Evolutionary conservation across 2,329 filamentous ascomycete species (phyloP), one percentile per base, ranked within the genome.

Genomic region (Pseudocercospora pini-densiflorae): DNA sequence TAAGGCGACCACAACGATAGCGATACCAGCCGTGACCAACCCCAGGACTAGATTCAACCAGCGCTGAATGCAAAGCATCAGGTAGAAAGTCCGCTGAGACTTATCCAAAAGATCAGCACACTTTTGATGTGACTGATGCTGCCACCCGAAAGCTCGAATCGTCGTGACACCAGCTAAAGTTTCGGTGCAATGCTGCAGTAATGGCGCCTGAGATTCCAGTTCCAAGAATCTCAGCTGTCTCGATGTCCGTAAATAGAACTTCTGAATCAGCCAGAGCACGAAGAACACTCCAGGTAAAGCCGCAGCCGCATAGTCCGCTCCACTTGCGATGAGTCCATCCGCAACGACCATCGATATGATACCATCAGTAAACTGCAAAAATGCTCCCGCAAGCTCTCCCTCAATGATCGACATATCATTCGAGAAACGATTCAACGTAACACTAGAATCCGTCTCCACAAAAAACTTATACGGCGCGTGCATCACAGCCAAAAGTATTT

Each of bases 141-240:
- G 77, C 84, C 84, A 86, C 1, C 79, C 78, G 62, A 85, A 86
- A 0, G 85, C 82, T n/a, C 85, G 81, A 36, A 88, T 82, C 0
- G 84, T 86, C 0, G 79, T 68, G 0, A 87, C 69, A 0, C 85
- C 85, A 8, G 78, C 75, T 0, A 86, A 70, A 0, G 82, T 83
- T 62, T 87, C 85, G 4, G 81, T 75, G 67, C 86, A 86, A 49
- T 86, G 82, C 0, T 83, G 82, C 1, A 69, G 84, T 0, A 87
- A 76, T 0, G 83, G 82, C 0, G 80, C 79, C 64, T 83, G 82
- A 24, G 80, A 77, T 71, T 87, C 85, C 0, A 87, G 77, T 70
- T 88, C 86, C 7, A 87, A 76, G 29, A 85, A 79, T 59, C 86
- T 81, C 6, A 85, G 71, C 66, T 84, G 82, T 1, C 83, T 78